Evolutionary conservation across 768 basidiomycete genomes (phyloP), one percentile per base, ranked within the genome.

Genomic region (Tubosaeta sp.): DNA sequence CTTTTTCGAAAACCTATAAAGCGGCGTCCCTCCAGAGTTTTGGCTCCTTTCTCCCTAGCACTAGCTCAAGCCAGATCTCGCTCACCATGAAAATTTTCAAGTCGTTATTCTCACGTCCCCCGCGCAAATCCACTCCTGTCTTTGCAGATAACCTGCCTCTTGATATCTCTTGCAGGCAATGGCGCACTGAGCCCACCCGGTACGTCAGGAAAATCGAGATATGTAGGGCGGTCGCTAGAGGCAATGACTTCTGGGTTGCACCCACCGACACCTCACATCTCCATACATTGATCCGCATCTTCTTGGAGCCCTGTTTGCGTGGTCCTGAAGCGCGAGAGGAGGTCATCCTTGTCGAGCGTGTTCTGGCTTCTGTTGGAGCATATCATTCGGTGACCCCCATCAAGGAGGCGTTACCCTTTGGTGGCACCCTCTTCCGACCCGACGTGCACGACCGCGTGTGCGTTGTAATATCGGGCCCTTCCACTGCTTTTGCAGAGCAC

Each of bases 401-500:
- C 17, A 2, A 10, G 2, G 52, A 51, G 8, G n/a, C 17, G 1
- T 33, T 43, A 5, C 37, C 43, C 1, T 9, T 11, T 0, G 50
- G 61, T 0, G 58, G 55, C 0, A 56, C 45, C 0, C 38, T 53
- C 4, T 42, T 55, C 37, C 53, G 52, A 33, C 61, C 57, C 1
- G 43, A 56, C 0, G 33, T 62, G 0, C 54, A 62, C 12, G 60
- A 62, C 26, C 57, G 51, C 13, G 1, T 47, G 4, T 59, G 51
- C 13, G 8, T 35, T 31, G 17, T 53, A 14, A 25, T 31, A 2
- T 17, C 32, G 0, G 57, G 52, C 0, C 26, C 44, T 1, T 25
- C 57, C 1, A 41, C 31, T 1, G 19, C 27, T 1, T 11, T 53
- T 22, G 39, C 54, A 9, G 57, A 31, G 4, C 37, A 49, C 3